Base-by-base conservation (phyloP, 2,329 filamentous ascomycete genomes). In the Purpureocillium takamizusanense region DNA sequence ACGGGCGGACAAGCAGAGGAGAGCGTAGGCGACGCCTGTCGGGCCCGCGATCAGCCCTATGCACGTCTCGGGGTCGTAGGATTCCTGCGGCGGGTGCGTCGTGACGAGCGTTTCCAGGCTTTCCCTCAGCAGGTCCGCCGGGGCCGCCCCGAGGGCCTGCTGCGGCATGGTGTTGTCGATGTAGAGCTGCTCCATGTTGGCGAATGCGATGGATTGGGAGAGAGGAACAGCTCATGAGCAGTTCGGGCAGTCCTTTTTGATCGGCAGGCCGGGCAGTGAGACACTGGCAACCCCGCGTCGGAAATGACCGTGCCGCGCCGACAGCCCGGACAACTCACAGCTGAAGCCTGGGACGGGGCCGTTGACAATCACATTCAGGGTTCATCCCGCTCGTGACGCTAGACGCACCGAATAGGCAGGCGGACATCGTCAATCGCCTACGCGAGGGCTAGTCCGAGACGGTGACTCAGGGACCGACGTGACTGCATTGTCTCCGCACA, bases 11-110 rank as follows among this genome's bases (percentile, higher is more conserved):
- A 76, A 57, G 8, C 61, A 60, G 16, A 72, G 65, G 52, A 78
- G 74, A 9, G 78, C 59, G 43, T 74, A 73, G 4, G 72, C 69
- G n/a, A 76, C 57, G 12, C 70, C 70, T 2, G 72, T 76, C 13
- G 72, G 73, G 1, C 74, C 75, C 2, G 56, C 59, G 47, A 69
- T 73, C 11, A 78, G 50, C 1, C 74, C 74, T n/a, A 63, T 59
- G 11, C 68, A 52, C 12, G 55, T 44, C 10, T 51, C 50, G 11
- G 50, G 50, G 7, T 52, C 41, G 39, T 68, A 66, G 3, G 49
- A 42, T 12, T 52, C 44, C 15, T 54, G 54, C 0, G 65, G 66
- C 2, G 63, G 63, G 54, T 56, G 33, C 48, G 51, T 36, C 48
- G 33, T 45, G 34, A 68, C 44, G 30, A 66, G 54, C 16, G 60